Evolutionary conservation across 768 basidiomycete genomes (phyloP).

Genomic region (Serendipita sp.): DNA sequence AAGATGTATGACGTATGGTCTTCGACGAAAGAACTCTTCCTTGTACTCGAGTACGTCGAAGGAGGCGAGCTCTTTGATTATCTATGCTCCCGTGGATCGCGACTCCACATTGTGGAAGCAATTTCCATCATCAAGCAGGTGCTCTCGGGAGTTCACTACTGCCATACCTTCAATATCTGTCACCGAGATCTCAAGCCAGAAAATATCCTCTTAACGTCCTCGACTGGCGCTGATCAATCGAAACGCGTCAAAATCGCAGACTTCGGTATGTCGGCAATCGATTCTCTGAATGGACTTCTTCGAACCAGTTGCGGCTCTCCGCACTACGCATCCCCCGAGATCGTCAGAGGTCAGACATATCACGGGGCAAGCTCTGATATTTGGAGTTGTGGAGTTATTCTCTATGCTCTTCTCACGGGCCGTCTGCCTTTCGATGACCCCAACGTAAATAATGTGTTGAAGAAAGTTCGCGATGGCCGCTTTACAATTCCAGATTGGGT

Average conservation of each 20-base stretch:
- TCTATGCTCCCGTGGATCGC: conserved; percentile 65
- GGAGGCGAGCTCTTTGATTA: conserved; percentile 96
- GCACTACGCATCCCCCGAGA: conserved; percentile 93
- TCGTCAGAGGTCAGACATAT: conserved; percentile 81
- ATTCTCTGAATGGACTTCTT: conserved; percentile 64
- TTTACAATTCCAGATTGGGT: conserved; percentile 72
- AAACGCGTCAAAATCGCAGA: conserved; percentile 85
- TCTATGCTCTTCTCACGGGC: conserved; percentile 79
- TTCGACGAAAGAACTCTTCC: conserved; percentile 75
- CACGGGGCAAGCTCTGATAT: conserved; percentile 83
- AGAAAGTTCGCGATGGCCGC: conserved; percentile 74
- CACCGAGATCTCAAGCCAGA: conserved; percentile 98
- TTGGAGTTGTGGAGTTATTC: conserved; percentile 92
- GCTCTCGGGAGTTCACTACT: conserved; percentile 87
- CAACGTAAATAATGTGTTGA: conserved; percentile 55
- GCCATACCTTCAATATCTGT: conserved; percentile 92
- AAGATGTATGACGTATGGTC: conserved; percentile 93
- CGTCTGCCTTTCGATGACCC: conserved; percentile 89
- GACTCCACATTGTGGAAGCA: conserved; percentile 65
- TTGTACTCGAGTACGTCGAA: conserved; percentile 87
- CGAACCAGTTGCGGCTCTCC: conserved; percentile 95
- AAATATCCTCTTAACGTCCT: conserved; percentile 49
- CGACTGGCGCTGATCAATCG: conserved; percentile 39
- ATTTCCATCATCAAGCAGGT: conserved; percentile 90
- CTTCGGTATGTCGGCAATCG: conserved; percentile 97